phyloP scores from a whole-genome alignment of 1,284 basidiomycete species.

The Ustilago shanxiensis region DNA sequence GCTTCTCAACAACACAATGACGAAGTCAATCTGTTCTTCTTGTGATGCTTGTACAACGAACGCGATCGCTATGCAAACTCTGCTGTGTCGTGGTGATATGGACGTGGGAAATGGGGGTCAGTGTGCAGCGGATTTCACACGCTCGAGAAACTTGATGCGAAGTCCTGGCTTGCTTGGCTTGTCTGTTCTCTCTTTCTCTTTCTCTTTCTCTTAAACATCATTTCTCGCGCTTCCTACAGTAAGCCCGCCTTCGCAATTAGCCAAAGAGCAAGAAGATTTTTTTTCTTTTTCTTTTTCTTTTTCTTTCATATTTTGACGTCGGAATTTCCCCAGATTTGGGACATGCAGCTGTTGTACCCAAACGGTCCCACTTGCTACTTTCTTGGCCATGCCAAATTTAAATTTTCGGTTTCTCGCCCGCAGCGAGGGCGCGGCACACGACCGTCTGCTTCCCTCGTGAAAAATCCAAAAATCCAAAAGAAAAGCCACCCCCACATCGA shows the following conservation, averaged over 20 bases:
- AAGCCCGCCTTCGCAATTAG: not conserved
- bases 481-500: not conserved
- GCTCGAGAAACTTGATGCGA: not conserved
- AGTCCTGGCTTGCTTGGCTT: no score
- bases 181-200: not conserved
- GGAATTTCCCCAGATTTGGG: no score
- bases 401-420: not conserved
- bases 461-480: not conserved
- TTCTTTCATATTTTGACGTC: no score
- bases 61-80: no score
- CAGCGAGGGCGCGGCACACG: not conserved
- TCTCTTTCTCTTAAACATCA: not conserved
- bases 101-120: not conserved
- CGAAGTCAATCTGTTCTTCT: no score
- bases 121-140: conserved; percentile 3
- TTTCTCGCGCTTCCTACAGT: not conserved
- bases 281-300: no score
- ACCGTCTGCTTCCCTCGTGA: not conserved
- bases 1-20: no score
- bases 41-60: no score
- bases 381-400: not conserved
- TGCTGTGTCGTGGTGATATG: not conserved
- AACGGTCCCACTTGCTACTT: no score
- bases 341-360: no score
- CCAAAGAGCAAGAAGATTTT: not conserved